Evolutionary conservation across 805 yeast species (phyloP), one percentile per base, ranked within the genome.

Genomic region (Lipomyces spencermartinsiae): DNA sequence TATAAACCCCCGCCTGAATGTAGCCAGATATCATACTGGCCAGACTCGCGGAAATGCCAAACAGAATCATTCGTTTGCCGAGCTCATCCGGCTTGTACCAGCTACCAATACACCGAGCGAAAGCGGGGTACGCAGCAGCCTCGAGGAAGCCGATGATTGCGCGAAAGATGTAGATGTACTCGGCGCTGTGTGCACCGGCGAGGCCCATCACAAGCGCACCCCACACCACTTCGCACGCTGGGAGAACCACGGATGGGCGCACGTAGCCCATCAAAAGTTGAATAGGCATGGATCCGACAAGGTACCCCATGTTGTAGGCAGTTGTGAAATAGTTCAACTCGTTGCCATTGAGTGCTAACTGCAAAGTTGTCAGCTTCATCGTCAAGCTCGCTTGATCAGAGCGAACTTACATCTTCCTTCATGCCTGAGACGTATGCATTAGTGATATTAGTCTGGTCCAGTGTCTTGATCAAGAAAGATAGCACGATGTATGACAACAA

Each of bases 401-500:
- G 33, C 4, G 88, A 83, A 35, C 69, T 59, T 61, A 88, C 77
- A 59, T 82, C 87, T 70, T 64, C 86, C 68, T 83, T 78, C 85
- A 89, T 82, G 34, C 91, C 89, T n/a, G 87, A 83, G 59, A 87
- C 88, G 73, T 87, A 89, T 1, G 92, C 92, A 73, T 88, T 87
- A 69, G 83, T 83, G 64, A 86, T 78, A 75, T 89, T 89, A 43
- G 85, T 81, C 62, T 82, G 83, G 74, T 89, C 92, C 59, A 89
- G 79, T 66, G 87, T 86, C 75, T 86, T 87, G 58, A 81, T 80
- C 76, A 81, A 78, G 72, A 78, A 81, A 4, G 82, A 77, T 35
- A 75, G 62, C 64, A 80, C 78, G 49, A 64, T 61, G 34, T 74
- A 66, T 19, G 25, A 49, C 43, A 79, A 72, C 19, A 79, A 58